A percentile compares a stretch with the other conserved stretches of the same genome.
phyloP scores from a whole-genome alignment of 371 early-diverging fungal species.

The Mortierella sp. region DNA sequence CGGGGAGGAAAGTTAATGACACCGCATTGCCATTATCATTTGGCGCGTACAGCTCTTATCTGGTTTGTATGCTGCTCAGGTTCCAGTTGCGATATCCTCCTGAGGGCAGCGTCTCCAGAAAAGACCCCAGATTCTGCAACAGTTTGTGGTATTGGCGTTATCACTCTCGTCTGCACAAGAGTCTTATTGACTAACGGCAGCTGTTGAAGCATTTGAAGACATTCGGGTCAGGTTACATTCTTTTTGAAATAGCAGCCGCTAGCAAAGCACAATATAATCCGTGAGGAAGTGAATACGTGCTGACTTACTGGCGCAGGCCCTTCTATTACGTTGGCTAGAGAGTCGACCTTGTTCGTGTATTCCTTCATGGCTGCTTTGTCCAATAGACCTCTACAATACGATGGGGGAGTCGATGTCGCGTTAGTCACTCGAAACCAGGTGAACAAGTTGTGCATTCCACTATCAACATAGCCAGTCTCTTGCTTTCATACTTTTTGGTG shows the following conservation, averaged over 20 bases:
- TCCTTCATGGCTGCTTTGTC: conserved; percentile 11
- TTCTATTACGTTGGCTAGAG: conserved; percentile 14
- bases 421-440: too few species aligned
- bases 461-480: not conserved
- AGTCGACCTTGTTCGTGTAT: conserved; percentile 30
- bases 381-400: conserved; percentile 10
- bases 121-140: not conserved
- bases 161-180: conserved; percentile 15
- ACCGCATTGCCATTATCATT: too few species aligned
- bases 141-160: not conserved
- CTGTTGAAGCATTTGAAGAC: too few species aligned
- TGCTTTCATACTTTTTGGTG: conserved; percentile 11
- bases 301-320: conserved; percentile 17
- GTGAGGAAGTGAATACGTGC: not conserved
- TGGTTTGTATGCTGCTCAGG: not conserved
- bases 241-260: too few species aligned
- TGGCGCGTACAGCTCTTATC: not conserved
- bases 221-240: too few species aligned
- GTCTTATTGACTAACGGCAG: not conserved
- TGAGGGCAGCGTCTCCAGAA: not conserved
- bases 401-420: not conserved
- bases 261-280: too few species aligned
- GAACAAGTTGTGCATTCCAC: too few species aligned
- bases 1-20: too few species aligned
- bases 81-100: not conserved